Evolutionary conservation across 805 yeast species (phyloP).

Genomic region (Lachancea nothofagi): DNA sequence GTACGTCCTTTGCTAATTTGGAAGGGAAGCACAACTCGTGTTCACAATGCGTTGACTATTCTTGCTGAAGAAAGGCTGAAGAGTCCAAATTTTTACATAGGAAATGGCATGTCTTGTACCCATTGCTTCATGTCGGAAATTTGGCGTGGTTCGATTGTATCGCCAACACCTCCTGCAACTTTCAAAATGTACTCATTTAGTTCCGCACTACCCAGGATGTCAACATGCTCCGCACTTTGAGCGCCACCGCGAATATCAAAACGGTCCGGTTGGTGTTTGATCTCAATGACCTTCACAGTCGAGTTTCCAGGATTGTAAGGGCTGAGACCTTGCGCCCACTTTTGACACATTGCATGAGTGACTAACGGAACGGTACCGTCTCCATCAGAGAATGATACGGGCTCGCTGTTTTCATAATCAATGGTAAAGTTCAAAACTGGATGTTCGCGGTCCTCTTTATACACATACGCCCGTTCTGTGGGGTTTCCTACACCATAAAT

Average conservation of each 20-base stretch:
- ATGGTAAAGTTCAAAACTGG: slow-evolving; percentile 63
- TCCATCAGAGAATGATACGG: slow-evolving; percentile 84
- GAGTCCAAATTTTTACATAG: slow-evolving; percentile 18
- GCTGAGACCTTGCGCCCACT: slow-evolving; percentile 64
- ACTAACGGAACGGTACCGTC: slow-evolving; percentile 91
- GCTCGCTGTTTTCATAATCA: slow-evolving; percentile 52
- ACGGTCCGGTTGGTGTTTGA: slow-evolving; percentile 87
- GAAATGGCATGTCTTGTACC: slow-evolving; percentile 50
- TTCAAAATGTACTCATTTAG: slow-evolving; percentile 77
- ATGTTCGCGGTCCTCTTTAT: slow-evolving; percentile 61
- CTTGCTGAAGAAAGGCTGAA: too few relatives aligned
- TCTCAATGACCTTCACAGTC: slow-evolving; percentile 77
- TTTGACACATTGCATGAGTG: slow-evolving; percentile 86
- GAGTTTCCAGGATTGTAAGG: slow-evolving; percentile 77
- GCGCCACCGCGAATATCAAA: slow-evolving; percentile 97
- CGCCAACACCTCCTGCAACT: slow-evolving; percentile 80
- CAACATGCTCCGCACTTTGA: slow-evolving; percentile 96
- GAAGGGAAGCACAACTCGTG: too few relatives aligned
- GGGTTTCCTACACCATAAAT: slow-evolving; percentile 97
- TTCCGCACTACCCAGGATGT: slow-evolving; percentile 88
- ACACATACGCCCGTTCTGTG: slow-evolving; percentile 88
- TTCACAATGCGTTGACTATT: too few relatives aligned
- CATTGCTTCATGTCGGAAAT: slow-evolving; percentile 59
- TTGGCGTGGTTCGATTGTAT: slow-evolving; percentile 52
- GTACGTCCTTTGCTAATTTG: too few relatives aligned